Evolutionary conservation across 192 early-diverging fungal genomes (phyloP).

Genomic region (Tieghemiomyces parasiticus): DNA sequence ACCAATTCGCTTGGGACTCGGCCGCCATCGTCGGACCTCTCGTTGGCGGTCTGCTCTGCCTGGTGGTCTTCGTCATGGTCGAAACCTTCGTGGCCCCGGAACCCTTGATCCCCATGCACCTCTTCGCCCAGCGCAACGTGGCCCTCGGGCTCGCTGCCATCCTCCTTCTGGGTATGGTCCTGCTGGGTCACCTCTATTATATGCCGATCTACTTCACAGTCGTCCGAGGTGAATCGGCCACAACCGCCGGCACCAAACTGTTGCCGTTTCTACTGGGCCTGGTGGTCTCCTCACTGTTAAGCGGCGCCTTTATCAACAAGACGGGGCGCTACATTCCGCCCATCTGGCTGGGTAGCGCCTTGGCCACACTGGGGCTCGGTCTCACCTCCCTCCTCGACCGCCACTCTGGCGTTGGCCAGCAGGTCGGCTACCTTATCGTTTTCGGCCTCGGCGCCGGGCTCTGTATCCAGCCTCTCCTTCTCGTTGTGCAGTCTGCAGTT

Average conservation of each 20-base stretch:
- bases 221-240: slow-evolving; percentile 35
- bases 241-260: slow-evolving; percentile 38
- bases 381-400: slow-evolving; percentile 40
- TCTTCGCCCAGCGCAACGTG: slow-evolving; percentile 39
- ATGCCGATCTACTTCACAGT: slow-evolving; percentile 47
- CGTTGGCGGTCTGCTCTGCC: slow-evolving; percentile 16
- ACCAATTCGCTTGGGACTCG: slow-evolving; percentile 37
- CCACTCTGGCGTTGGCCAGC: slow-evolving; percentile 26
- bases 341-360: slow-evolving; percentile 33
- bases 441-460: slow-evolving; percentile 40
- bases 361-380: slow-evolving; percentile 33
- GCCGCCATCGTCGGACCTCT: slow-evolving; percentile 37
- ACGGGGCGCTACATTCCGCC: slow-evolving; percentile 30
- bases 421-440: slow-evolving; percentile 35
- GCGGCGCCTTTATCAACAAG: slow-evolving; percentile 34
- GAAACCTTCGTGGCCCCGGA: slow-evolving; percentile 33
- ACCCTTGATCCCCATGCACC: slow-evolving; percentile 33
- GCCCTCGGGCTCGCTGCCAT: slow-evolving; percentile 27
- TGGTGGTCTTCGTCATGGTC: slow-evolving; percentile 17
- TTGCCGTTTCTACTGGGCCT: slow-evolving; percentile 42
- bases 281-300: slow-evolving; percentile 34
- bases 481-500: slow-evolving; percentile 25
- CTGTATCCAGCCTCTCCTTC: slow-evolving; percentile 31
- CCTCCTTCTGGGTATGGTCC: slow-evolving; percentile 39
- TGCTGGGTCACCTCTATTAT: slow-evolving; percentile 42